Conservation (phyloP, 2,329 filamentous ascomycete genomes). For the Sphaerulina populicola region DNA sequence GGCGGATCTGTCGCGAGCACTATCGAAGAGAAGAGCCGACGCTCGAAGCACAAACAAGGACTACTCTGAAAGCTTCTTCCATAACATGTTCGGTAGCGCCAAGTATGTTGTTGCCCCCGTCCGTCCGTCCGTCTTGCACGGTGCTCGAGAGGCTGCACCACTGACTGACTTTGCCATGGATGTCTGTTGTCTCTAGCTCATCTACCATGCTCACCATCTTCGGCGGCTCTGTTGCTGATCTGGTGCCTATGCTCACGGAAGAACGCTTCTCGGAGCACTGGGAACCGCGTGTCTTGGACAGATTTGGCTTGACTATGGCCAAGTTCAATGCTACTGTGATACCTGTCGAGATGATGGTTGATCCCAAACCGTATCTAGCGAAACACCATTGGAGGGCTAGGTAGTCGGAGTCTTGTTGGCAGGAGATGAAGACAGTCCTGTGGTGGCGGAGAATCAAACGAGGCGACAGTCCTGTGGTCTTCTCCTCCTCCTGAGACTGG, state of each 20-base stretch:
- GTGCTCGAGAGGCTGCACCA: not conserved
- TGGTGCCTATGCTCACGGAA: conserved; percentile 36
- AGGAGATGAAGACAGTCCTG: not conserved
- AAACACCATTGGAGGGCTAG: conserved; percentile 5
- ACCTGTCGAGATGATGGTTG: conserved; percentile 35
- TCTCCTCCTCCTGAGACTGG: not conserved
- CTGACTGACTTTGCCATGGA: conserved; percentile 6
- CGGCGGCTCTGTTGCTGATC: conserved; percentile 33
- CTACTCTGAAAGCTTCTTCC: conserved; percentile 29
- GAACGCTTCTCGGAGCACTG: conserved; percentile 37
- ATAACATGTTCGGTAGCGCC: conserved; percentile 38
- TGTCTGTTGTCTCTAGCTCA: no score
- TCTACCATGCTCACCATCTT: conserved; percentile 40
- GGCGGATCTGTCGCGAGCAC: conserved; percentile 31
- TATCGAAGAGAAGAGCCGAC: conserved; percentile 32
- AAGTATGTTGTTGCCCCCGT: no score
- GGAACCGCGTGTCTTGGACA: conserved; percentile 35
- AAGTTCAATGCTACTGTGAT: conserved; percentile 38
- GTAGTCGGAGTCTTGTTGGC: not conserved
- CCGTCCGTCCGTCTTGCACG: not conserved
- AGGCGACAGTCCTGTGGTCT: not conserved
- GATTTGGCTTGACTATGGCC: conserved; percentile 37
- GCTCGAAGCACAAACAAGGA: conserved; percentile 32
- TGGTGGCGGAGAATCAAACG: not conserved
- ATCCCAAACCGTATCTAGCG: conserved; percentile 28